Evolutionary conservation across 768 basidiomycete species (phyloP).

Genomic region (Leccinum arenicola): DNA sequence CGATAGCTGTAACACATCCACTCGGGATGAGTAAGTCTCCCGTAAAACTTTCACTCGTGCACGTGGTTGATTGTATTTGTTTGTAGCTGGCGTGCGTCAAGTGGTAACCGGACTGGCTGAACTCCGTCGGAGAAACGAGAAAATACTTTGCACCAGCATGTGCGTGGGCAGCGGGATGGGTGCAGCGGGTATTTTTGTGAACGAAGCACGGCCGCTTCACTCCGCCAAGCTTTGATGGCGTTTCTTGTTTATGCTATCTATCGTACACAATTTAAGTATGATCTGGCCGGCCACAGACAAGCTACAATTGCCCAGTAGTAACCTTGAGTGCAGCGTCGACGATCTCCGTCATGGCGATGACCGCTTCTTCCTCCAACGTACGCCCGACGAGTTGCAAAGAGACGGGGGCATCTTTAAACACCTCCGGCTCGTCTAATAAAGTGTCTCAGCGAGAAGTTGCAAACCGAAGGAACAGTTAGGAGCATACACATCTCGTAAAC

Average conservation of each 20-base stretch:
- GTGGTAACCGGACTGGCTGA: no score
- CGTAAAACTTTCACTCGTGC: neutral
- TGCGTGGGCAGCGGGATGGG: no score
- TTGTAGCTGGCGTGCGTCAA: no score
- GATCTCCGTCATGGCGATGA: conserved; percentile 66
- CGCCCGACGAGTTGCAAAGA: conserved; percentile 65
- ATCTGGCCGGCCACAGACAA: neutral
- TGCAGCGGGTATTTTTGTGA: no score
- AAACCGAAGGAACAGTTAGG: neutral
- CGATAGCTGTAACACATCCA: conserved; percentile 81
- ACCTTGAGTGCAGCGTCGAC: conserved; percentile 52
- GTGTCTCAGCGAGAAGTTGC: neutral
- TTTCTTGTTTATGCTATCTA: conserved; percentile 1
- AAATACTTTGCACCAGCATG: no score
- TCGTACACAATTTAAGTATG: neutral
- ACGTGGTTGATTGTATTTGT: neutral
- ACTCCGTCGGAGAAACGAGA: no score
- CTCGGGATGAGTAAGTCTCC: conserved; percentile 72
- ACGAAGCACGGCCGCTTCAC: no score
- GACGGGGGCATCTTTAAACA: conserved; percentile 57
- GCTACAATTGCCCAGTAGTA: neutral
- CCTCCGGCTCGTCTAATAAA: conserved; percentile 53
- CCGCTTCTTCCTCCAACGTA: conserved; percentile 73
- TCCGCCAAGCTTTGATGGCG: conserved; percentile 23
- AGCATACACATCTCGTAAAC: conserved; percentile 54